Evolutionary conservation across 1,284 basidiomycete species (phyloP).

Genomic region (Pisolithus thermaeus): DNA sequence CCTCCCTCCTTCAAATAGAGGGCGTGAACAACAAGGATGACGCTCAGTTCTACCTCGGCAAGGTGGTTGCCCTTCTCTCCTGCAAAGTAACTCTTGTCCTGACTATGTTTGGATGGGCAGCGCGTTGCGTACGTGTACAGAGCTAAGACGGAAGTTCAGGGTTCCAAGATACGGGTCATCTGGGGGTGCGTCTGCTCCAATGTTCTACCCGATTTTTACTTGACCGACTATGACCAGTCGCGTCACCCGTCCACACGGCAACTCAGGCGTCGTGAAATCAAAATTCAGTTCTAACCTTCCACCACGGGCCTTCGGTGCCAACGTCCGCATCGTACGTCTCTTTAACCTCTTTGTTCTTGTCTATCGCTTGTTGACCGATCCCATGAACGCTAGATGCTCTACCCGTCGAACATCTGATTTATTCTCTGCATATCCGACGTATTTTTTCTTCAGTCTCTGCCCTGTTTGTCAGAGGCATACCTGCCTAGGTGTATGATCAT

Average conservation of each 20-base stretch:
- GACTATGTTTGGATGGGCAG: conserved; percentile 35
- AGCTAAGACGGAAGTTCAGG: conserved; percentile 88
- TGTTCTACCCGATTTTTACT: not conserved
- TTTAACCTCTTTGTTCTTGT: not conserved
- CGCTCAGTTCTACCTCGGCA: conserved; percentile 97
- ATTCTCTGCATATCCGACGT: not conserved
- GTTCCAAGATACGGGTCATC: conserved; percentile 92
- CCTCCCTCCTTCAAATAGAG: conserved; percentile 95
- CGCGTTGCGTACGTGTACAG: conserved; percentile 98
- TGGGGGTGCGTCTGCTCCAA: conserved; percentile 73
- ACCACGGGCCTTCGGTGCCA: conserved; percentile 91
- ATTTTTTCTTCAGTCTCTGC: conserved; percentile 6
- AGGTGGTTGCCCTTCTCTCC: conserved; percentile 54
- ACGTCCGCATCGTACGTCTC: conserved; percentile 82
- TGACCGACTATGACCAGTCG: conserved; percentile 43
- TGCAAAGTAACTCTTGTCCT: not conserved
- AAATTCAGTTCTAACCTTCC: conserved; percentile 98
- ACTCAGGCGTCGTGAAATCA: conserved; percentile 94
- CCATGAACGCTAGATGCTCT: conserved; percentile 39
- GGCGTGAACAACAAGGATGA: conserved; percentile 93
- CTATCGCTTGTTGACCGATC: not conserved
- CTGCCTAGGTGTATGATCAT: conserved; percentile 11
- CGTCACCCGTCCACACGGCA: conserved; percentile 90
- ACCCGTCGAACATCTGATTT: conserved; percentile 47
- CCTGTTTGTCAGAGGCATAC: conserved; percentile 1